Evolutionary conservation across 1,139 yeast genomes (phyloP).

Genomic region (Suhomyces chickasaworum): DNA sequence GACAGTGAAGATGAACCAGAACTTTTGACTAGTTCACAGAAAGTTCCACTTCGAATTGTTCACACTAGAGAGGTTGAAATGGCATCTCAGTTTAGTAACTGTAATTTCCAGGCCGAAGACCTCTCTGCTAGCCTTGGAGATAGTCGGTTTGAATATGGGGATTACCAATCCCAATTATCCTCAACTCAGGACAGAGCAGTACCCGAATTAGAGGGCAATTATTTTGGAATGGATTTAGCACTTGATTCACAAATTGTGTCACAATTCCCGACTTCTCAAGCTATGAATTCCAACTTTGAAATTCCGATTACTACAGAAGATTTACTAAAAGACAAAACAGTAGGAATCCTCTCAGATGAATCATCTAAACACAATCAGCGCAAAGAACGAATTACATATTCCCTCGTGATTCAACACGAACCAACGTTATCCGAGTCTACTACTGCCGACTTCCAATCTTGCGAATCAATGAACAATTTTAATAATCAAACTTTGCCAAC

Average conservation of each 20-base stretch:
- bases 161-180: conserved; percentile 1
- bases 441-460: background rate
- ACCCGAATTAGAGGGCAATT: background rate
- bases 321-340: background rate
- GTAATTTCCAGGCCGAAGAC: conserved; percentile 17
- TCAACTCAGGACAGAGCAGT: conserved; percentile 7
- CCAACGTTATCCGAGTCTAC: background rate
- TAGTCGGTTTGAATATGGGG: conserved; percentile 3
- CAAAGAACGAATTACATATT: background rate
- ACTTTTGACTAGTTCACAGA: conserved; percentile 10
- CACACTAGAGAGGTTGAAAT: background rate
- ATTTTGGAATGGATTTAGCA: background rate
- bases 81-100: conserved; percentile 11
- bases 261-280: background rate
- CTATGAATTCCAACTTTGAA: background rate
- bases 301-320: background rate
- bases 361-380: background rate
- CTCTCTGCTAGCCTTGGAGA: conserved; percentile 9
- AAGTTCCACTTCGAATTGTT: background rate
- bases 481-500: background rate
- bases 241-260: background rate
- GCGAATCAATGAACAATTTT: background rate
- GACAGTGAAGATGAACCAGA: conserved; percentile 22
- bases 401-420: background rate
- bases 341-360: background rate